These are phyloP conservation scores for Elymus sibiricus DNA, from an alignment of 176 grass and related monocot genomes.

Conservation along the genomic window DNA sequence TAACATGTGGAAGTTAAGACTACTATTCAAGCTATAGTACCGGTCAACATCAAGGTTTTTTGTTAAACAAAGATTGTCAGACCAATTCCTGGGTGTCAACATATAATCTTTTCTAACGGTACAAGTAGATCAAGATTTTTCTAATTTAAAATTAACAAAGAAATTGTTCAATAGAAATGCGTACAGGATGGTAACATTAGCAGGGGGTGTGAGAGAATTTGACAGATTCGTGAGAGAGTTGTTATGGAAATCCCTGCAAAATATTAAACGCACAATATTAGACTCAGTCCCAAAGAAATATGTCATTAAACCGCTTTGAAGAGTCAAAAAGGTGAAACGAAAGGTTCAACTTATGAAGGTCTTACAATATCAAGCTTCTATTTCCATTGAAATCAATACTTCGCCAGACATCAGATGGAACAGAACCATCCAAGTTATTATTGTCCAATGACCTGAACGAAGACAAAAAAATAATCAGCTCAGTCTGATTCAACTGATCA, in stretches of 20 bases:
- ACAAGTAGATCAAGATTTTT: background rate
- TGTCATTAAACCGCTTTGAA: background rate
- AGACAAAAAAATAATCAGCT: background rate
- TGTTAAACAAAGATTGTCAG: background rate
- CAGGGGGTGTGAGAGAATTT: constrained; percentile 48
- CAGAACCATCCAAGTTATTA: constrained; percentile 52
- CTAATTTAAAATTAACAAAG: background rate
- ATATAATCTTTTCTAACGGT: background rate
- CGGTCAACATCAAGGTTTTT: background rate
- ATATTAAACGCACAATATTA: constrained; percentile 28
- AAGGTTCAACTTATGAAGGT: background rate
- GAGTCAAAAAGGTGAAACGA: background rate
- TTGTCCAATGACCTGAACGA: constrained; percentile 61
- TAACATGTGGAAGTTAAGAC: background rate
- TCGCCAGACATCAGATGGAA: constrained; percentile 65
- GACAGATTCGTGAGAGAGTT: constrained; percentile 53
- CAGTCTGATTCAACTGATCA: background rate
- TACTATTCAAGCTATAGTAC: background rate
- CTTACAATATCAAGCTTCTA: constrained; percentile 58
- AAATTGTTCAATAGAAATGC: constrained; percentile 28
- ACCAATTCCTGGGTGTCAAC: background rate
- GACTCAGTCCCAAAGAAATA: background rate
- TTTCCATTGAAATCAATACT: constrained; percentile 53
- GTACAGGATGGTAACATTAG: constrained; percentile 70
- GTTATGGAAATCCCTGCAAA: constrained; percentile 75